Evolutionary conservation across 2,329 filamentous ascomycete genomes (phyloP).

Genomic region (Aspergillus fischeri): DNA sequence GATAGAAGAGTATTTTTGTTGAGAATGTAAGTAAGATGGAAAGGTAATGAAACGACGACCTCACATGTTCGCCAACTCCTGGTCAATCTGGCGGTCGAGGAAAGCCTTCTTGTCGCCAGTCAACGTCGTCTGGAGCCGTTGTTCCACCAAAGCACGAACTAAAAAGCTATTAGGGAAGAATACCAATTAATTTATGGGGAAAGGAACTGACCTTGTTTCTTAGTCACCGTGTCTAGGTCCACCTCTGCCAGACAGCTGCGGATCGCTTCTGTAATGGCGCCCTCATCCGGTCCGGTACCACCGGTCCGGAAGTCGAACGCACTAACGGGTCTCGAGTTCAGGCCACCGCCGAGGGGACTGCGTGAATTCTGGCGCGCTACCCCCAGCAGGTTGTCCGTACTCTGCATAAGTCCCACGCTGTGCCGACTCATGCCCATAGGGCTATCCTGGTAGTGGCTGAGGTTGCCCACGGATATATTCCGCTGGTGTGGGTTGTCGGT

Average conservation of each 20-base stretch:
- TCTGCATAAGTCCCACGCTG: conserved; percentile 42
- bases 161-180: neutral
- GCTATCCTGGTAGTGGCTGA: conserved; percentile 45
- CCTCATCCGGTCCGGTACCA: conserved; percentile 66
- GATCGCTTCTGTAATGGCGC: conserved; percentile 77
- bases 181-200: neutral
- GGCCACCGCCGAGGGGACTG: conserved; percentile 47
- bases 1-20: neutral
- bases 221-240: conserved; percentile 93
- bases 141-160: conserved; percentile 83
- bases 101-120: conserved; percentile 81
- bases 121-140: conserved; percentile 85
- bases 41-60: neutral
- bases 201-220: conserved; percentile 71
- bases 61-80: conserved; percentile 90
- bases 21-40: neutral
- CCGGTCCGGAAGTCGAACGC: conserved; percentile 56
- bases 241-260: conserved; percentile 78
- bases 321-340: conserved; percentile 49
- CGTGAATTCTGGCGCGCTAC: conserved; percentile 36
- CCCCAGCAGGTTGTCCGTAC: conserved; percentile 43
- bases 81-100: conserved; percentile 89
- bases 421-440: conserved; percentile 33
- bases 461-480: conserved; percentile 58
- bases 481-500: conserved; percentile 56